Evolutionary conservation across 441 rosid genomes (phyloP), one percentile per base, ranked within the genome.

Genomic region (Bocquillonia castaneifolia): DNA sequence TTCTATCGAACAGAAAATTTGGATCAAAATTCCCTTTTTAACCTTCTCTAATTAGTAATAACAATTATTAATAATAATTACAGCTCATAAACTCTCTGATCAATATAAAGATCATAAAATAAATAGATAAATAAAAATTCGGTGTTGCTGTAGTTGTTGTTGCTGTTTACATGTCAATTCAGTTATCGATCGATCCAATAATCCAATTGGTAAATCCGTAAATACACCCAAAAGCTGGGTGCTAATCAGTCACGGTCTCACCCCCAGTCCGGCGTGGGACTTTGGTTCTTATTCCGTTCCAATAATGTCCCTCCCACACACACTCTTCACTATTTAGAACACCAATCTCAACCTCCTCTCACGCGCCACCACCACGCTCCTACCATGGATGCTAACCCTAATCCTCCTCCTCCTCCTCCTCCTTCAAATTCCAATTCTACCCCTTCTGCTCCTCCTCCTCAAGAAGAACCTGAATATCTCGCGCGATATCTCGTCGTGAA

Each of bases 381-480:
- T 67, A 63, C 23, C 32, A 78, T 76, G 79, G 86, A 80, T 78
- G 20, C 71, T 64, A 23, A 5, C 42, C 9, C 31, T 23, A 10
- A 60, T 42, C 5, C 53, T 29, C 0, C 61, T 53, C 13, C 62
- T 39, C 20, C 66, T 80, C 23, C 73, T 68, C 18, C 82, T 77
- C 15, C 80, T 59, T 59, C 74, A 29, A 17, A 78, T 63, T 10
- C 73, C 61, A 54, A 78, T 18, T 26, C 85, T 32, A 57, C n/a
- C n/a, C n/a, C 57, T 15, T 44, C 82, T 22, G 71, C 70, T 18
- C 51, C 83, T 36, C 57, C 78, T 17, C 79, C 78, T 20, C 82
- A 50, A 2, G 99, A 96, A 68, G 99, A 96, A 82, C 96, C 90
- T 0, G 99, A 96, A 87, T 96, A 93, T 75, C 85, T 96, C 0